A percentile compares a stretch with the other conserved stretches of the same genome.
Evolutionary conservation across 192 early-diverging fungal species (phyloP).

Genomic region (Coemansia sp.): DNA sequence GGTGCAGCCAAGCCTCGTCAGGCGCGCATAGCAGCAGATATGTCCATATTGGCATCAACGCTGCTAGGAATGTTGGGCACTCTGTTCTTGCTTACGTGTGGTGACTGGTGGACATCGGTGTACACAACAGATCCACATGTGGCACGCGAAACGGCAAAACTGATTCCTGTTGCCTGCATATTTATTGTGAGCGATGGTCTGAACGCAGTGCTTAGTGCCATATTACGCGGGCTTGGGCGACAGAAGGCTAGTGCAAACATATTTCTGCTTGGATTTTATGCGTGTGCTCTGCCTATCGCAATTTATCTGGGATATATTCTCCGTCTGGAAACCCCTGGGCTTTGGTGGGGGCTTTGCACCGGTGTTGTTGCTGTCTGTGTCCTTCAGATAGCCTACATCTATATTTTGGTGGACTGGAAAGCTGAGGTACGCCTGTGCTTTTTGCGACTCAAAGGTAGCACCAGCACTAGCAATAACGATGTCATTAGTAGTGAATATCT

Average conservation of each 20-base stretch:
- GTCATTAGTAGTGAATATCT: no score
- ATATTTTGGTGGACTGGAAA: slow-evolving; percentile 27
- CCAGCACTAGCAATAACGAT: neutral
- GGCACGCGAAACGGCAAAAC: slow-evolving; percentile 60
- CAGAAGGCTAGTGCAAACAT: slow-evolving; percentile 49
- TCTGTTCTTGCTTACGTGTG: slow-evolving; percentile 9
- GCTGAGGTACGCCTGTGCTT: slow-evolving; percentile 22
- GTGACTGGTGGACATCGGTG: slow-evolving; percentile 46
- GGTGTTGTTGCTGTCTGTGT: slow-evolving; percentile 14
- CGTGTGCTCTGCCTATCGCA: slow-evolving; percentile 46
- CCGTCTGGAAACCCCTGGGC: slow-evolving; percentile 17
- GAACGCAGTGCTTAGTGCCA: slow-evolving; percentile 56
- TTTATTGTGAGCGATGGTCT: slow-evolving; percentile 60
- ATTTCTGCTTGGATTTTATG: slow-evolving; percentile 51
- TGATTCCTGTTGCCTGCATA: slow-evolving; percentile 71
- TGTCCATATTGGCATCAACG: slow-evolving; percentile 56
- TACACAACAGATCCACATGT: slow-evolving; percentile 71
- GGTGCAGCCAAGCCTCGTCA: slow-evolving; percentile 59
- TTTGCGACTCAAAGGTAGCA: slow-evolving; percentile 11
- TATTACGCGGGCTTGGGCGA: slow-evolving; percentile 54
- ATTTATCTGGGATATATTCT: slow-evolving; percentile 43
- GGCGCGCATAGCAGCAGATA: slow-evolving; percentile 60
- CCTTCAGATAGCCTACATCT: slow-evolving; percentile 21
- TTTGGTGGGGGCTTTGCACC: slow-evolving; percentile 34
- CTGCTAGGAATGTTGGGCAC: slow-evolving; percentile 42